Base-by-base conservation (phyloP, 2,329 filamentous ascomycete genomes). In the Aspergillus neoniger region DNA sequence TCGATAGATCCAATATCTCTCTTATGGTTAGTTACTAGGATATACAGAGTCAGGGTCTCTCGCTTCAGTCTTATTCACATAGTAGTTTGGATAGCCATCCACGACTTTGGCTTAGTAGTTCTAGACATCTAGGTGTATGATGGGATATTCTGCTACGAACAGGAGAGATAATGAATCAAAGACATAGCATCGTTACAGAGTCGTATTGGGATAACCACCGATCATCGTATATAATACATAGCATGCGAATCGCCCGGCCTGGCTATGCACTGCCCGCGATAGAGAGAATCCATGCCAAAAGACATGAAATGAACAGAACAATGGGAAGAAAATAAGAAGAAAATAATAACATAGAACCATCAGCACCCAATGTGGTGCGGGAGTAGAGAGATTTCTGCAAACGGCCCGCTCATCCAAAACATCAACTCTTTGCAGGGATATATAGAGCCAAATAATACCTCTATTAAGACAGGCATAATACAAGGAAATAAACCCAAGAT, bases 371-470 rank as follows among this genome's bases (percentile, higher is more conserved):
- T 48, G 36, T 47, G 55, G 53, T 32, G 28, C 41, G 50, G 67
- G 74, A 76, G 74, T 72, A 74, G 73, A 73, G 74, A 76, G 72
- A 72, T 69, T 73, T 72, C 67, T 72, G 71, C 62, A 70, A 61
- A 61, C 55, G 69, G 70, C 65, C 65, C 70, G 67, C 69, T 71
- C 69, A 71, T 72, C 69, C 69, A 69, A 64, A 66, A 63, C 60
- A 65, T 62, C 57, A 64, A 63, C 65, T 65, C 65, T 59, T 58
- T 64, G 67, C 61, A 67, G 49, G 62, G 68, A 63, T 61, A 68
- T 67, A 58, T 55, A 60, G 59, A 58, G 52, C 61, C 59, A 62
- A 61, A 68, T 68, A 66, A 65, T 64, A 64, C 63, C 53, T 61
- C 56, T 70, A 70, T 70, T 69, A 72, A 71, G 63, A 68, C 68